Evolutionary conservation across 176 grass and related monocot genomes (phyloP).

Genomic region (Oropetium thomaeum): DNA sequence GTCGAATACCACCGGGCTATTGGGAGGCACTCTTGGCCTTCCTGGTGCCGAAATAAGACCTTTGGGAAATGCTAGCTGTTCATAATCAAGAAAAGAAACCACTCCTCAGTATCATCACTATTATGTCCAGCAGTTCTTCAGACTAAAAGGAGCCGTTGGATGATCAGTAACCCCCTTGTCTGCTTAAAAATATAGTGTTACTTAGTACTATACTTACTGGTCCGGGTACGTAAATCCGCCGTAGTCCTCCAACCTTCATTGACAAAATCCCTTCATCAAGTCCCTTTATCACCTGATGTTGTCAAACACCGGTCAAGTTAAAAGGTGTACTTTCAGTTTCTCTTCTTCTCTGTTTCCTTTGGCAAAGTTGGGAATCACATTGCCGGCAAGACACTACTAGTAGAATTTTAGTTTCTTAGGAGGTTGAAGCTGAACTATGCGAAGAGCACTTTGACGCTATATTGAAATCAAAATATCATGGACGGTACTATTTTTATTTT

Average conservation of each 20-base stretch:
- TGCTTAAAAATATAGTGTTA: background rate
- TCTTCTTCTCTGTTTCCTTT: background rate
- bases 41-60: constrained; percentile 88
- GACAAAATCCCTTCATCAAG: constrained; percentile 91
- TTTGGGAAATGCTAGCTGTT: constrained; percentile 85
- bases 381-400: no score
- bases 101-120: background rate
- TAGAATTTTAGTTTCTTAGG: background rate
- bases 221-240: constrained; percentile 87
- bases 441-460: background rate
- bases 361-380: no score
- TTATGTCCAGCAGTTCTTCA: constrained; percentile 6
- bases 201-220: no score
- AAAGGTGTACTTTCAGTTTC: background rate
- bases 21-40: constrained; percentile 82
- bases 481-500: no score
- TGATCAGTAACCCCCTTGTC: background rate
- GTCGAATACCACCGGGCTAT: constrained; percentile 87
- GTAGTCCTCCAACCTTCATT: constrained; percentile 92
- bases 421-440: background rate
- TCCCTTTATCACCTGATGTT: constrained; percentile 72
- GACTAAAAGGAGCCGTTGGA: background rate
- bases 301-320: background rate
- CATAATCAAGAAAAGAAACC: constrained; percentile 5
- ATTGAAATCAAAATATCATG: background rate